Conservation (phyloP, 352 stramenopile species). For the Pythium pectinolyticum region DNA sequence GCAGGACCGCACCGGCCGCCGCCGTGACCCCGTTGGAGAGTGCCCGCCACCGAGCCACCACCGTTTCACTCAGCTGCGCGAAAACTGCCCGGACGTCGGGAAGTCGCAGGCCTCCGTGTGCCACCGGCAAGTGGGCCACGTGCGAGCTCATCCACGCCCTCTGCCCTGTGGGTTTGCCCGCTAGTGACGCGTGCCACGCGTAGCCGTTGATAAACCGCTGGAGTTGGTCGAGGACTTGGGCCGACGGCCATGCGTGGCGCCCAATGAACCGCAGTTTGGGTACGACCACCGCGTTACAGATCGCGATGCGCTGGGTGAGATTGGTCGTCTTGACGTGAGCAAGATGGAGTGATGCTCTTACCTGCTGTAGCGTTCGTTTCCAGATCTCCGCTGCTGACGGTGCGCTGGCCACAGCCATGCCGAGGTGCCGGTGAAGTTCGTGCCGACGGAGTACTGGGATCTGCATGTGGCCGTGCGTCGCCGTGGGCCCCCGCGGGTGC, state of each 20-base stretch:
- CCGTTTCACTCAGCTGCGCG: neutral
- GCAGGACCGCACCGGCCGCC: neutral
- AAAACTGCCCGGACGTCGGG: neutral
- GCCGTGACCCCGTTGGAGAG: neutral
- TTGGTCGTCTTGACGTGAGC: conserved; percentile 2
- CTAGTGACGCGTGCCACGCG: neutral
- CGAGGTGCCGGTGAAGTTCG: neutral
- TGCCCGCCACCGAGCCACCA: neutral
- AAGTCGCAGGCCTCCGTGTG: neutral
- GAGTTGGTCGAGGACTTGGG: neutral
- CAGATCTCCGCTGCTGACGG: neutral
- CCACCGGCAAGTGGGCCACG: neutral
- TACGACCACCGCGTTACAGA: neutral
- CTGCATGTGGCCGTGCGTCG: neutral
- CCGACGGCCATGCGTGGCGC: neutral
- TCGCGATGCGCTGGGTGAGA: neutral
- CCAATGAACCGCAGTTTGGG: conserved; percentile 1
- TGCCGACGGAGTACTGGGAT: neutral
- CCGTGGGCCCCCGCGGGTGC: neutral
- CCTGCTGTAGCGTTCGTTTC: neutral
- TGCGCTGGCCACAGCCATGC: neutral
- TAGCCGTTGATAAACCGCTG: neutral
- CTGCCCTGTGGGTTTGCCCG: too few species aligned
- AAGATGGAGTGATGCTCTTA: neutral
- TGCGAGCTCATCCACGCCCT: neutral